Conservation (phyloP, 1,284 basidiomycete species). For the Tremellales sp. region DNA sequence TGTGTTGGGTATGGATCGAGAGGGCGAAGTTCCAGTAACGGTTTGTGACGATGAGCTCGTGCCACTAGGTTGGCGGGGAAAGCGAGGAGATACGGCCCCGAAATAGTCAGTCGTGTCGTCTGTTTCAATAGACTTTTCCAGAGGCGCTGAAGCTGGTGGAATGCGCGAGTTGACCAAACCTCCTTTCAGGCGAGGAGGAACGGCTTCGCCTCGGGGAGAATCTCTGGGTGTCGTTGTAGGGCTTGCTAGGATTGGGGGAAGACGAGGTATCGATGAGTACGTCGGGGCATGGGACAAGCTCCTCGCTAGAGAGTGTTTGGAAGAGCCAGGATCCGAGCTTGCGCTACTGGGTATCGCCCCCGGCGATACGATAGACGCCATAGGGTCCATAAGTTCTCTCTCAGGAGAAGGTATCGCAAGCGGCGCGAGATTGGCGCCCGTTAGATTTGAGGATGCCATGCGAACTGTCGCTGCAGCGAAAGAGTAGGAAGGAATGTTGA, state of each 20-base stretch:
- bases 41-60: constrained; percentile 30
- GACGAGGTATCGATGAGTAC: constrained; percentile 11
- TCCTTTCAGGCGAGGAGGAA: constrained; percentile 8
- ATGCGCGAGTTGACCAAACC: constrained; percentile 20
- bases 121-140: constrained; percentile 27
- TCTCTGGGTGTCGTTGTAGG: constrained; percentile 38
- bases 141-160: constrained; percentile 40
- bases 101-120: constrained; percentile 35
- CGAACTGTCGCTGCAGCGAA: constrained; percentile 76
- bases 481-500: constrained; percentile 32
- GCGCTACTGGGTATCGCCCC: constrained; percentile 45
- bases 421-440: constrained; percentile 51
- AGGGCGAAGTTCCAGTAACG: constrained; percentile 11
- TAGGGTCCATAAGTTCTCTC: constrained; percentile 77
- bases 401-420: constrained; percentile 80
- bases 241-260: constrained; percentile 42
- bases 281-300: constrained; percentile 26
- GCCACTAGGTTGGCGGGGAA: constrained; percentile 6
- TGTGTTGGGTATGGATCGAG: constrained; percentile 5
- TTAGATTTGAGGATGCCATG: constrained; percentile 56
- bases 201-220: constrained; percentile 12
- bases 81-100: constrained; percentile 17
- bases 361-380: constrained; percentile 55
- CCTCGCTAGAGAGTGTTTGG: constrained; percentile 27
- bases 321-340: constrained; percentile 34